Evolutionary conservation across 2,329 filamentous ascomycete species (phyloP).

Genomic region (Huntiella decipiens): DNA sequence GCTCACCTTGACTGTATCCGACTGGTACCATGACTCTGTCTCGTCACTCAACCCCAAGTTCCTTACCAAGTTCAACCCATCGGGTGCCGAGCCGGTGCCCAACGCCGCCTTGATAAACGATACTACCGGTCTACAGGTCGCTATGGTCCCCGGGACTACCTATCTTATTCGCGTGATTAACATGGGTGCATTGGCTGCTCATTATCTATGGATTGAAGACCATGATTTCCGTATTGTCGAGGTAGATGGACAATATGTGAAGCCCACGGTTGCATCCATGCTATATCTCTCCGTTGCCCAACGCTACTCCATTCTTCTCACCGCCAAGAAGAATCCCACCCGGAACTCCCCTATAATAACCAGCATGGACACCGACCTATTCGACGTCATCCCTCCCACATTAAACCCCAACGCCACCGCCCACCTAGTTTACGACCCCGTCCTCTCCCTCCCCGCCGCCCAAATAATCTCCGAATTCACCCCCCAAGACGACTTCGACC

Average conservation of each 20-base stretch:
- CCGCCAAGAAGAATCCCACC: slow-evolving; percentile 36
- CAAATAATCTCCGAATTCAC: slow-evolving; percentile 40
- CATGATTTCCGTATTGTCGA: slow-evolving; percentile 52
- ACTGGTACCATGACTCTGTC: slow-evolving; percentile 50
- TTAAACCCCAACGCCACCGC: slow-evolving; percentile 51
- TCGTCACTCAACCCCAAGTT: slow-evolving; percentile 26
- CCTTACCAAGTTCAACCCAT: slow-evolving; percentile 34
- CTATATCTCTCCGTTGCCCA: slow-evolving; percentile 52
- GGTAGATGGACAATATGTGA: slow-evolving; percentile 52
- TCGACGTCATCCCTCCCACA: slow-evolving; percentile 45
- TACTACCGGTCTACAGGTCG: slow-evolving; percentile 37
- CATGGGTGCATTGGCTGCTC: slow-evolving; percentile 50
- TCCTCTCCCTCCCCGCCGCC: slow-evolving; percentile 28
- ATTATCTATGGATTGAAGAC: slow-evolving; percentile 48
- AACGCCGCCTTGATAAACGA: slow-evolving; percentile 55
- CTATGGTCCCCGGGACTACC: slow-evolving; percentile 46
- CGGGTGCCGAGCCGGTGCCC: slow-evolving; percentile 46
- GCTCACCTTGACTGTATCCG: slow-evolving; percentile 43
- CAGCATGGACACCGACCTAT: slow-evolving; percentile 47
- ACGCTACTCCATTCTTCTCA: slow-evolving; percentile 42
- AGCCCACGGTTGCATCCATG: slow-evolving; percentile 38
- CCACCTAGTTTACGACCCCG: slow-evolving; percentile 40
- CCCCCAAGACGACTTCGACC: slow-evolving; percentile 49
- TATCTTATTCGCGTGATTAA: slow-evolving; percentile 58
- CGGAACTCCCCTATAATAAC: slow-evolving; percentile 49